Evolutionary conservation across 257 asterid species (phyloP), one percentile per base, ranked within the genome.

Genomic region (Gardenia jasminoides): DNA sequence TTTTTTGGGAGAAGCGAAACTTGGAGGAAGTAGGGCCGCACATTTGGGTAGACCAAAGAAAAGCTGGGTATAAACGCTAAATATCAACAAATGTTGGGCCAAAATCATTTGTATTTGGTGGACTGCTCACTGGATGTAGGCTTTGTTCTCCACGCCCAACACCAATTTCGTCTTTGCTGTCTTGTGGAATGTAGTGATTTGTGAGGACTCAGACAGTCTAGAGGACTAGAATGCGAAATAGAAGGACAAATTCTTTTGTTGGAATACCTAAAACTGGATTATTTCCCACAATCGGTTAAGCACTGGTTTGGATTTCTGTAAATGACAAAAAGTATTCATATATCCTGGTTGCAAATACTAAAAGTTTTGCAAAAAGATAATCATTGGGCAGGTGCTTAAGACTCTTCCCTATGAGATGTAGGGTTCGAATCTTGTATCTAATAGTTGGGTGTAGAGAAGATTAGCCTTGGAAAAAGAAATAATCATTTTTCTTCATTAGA

Each of bases 1-100:
- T 43, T 17, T 56, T 59, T 75, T 39, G 69, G 56, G 61, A 43
- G 44, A 22, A 68, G 41, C 17, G 67, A 75, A 67, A 80, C 80
- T 69, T 76, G 80, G 84, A 81, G 56, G 11, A 33, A 76, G 80
- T 22, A 61, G 64, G 61, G 74, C 84, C 80, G 76, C 74, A 70
- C 44, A 70, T 58, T 59, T 33, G 43, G 46, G 31, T 43, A 62
- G 15, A 68, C 2, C 1, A 69, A 41, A 24, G 62, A 66, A 67
- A 48, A 22, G 31, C 0, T 31, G 54, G 69, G 47, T 15, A 26
- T 17, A 31, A 39, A 52, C 19, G n/a, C 10, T 28, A 65, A 76
- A 66, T 31, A 66, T 47, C 39, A 66, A 19, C 10, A 41, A 52
- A 50, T n/a, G 22, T 10, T 66, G 36, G 80, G 67, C 66, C 46